Base-by-base conservation (phyloP, 1,139 yeast genomes). In the Cylindricascospora bacillispora region DNA sequence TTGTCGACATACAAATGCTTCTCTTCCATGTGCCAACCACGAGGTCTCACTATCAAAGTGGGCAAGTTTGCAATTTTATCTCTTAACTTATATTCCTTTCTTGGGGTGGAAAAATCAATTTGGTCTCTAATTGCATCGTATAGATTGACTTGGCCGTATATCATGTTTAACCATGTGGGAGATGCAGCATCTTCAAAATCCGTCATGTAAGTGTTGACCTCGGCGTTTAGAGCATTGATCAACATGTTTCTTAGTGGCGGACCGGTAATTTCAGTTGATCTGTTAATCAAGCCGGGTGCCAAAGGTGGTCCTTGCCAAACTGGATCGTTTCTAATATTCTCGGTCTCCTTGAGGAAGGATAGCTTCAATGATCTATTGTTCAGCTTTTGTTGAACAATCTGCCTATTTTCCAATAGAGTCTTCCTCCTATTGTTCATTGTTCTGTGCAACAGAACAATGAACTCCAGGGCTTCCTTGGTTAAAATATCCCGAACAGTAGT, bases 151-250 rank as follows among this genome's bases (percentile, higher is more conserved):
- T 89, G 98, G 35, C 97, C 98, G 44, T 71, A 65, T 38, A 81
- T 73, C 65, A 82, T 69, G 59, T 83, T 85, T 44, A 61, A 61
- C 97, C 97, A 89, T 21, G 97, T 86, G 44, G 98, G 98, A 20
- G 95, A 77, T 47, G 85, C 75, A 19, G 94, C 82, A 61, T 85
- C 95, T 59, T 85, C 95, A 47, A 85, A 81, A 61, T 85, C 97
- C 27, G 92, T 77, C 95, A 85, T 85, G 58, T 85, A 85, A 29
- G 94, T 82, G 52, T 80, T 83, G 27, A 85, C 95, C 35, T 72
- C 71, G 4, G 94, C 74, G 62, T 85, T 85, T 52, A 85, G 70
- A 13, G 95, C 95, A 53, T 85, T 85, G 55, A 85, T 79, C 43
- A 85, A 78, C 95, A 85, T 85, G 57, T 85, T 85, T 44, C 95